Evolutionary conservation across 78 protist genomes (phyloP), one percentile per base, ranked within the genome.

Genomic region (Tieghemostelium lacteum): DNA sequence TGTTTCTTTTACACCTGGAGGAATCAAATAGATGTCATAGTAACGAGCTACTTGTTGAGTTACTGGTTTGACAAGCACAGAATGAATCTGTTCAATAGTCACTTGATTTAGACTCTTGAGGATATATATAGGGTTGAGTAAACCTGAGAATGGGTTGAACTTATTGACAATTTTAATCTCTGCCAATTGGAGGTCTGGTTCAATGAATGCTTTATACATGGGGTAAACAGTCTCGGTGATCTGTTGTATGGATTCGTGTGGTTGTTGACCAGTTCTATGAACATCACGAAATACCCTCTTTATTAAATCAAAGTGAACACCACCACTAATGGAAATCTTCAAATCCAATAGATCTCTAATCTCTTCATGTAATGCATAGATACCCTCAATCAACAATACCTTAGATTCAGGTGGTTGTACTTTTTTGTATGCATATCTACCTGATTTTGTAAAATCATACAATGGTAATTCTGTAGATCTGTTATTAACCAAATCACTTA

Each of bases 141-240:
- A 20, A 1, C 93, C 85, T 17, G 94, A 76, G 12, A 92, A 75
- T 50, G 95, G 92, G 36, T 92, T 87, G 54, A 92, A 92, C 40
- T 69, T 73, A 76, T 92, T 88, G 58, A 87, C 75, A 10, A 88
- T 60, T 37, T 75, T 42, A 31, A 92, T 70, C 29, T 92, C 89
- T 3, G 95, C 95, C 49, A 76, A 29, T 42, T 71, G 77, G 14
- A 92, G 70, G 29, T 73, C 88, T 0, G 95, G 95, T 50, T 92
- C 95, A 76, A 92, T 86, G 65, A 92, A 92, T 50, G 95, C 93
- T 33, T 92, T 92, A 75, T 92, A 92, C 95, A 92, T 92, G 19
- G 95, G 95, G 33, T 86, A 92, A 31, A 92, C 95, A 0, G 95
- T 92, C 52, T 92, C 88, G 31, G 95, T 87, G 24, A 92, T 88